Base-by-base conservation (phyloP, 176 grass and related monocot species). In the Saccharum officinarum region DNA sequence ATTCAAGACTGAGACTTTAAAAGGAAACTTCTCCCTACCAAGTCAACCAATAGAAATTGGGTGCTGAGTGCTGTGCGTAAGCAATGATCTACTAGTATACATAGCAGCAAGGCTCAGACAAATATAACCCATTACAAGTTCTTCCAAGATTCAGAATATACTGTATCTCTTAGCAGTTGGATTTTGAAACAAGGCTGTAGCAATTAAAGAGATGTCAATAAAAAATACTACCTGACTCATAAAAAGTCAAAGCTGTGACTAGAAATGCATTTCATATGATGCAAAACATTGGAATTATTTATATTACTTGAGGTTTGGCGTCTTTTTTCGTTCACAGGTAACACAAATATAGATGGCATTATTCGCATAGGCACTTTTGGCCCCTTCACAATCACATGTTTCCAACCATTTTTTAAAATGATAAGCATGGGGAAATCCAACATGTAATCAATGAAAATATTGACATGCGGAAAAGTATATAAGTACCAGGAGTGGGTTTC, bases 401-500 rank as follows among this genome's bases (percentile, higher is more conserved):
- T 10, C 31, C 45, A 80, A 8, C 15, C 45, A 61, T 52, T 70
- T 72, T 10, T 83, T 28, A 28, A 28, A 28, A 28, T 28, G 28
- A 28, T 28, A 52, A 72, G 38, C 30, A 67, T 82, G 34, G 25
- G 25, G 10, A 71, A 71, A 71, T 33, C 39, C 44, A 67, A 77
- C 18, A 69, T 36, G 34, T 36, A 36, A 10, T 36, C 10, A 37
- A 60, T 70, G 23, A 84, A 73, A 86, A 82, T 20, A 28, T 41
- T 7, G 46, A 69, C 30, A 5, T 66, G 75, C 31, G 45, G 60
- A 25, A 41, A 75, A 1, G 71, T 75, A 10, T 11, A 4, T 0
- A 92, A 71, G 44, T 92, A 98, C 96, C 93, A 78, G 93, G 86
- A 75, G 89, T 92, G 36, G 89, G 96, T 36, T 92, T 92, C 88